Base-by-base conservation (phyloP, 73 alveolate species). In the Urostyla sp. region DNA sequence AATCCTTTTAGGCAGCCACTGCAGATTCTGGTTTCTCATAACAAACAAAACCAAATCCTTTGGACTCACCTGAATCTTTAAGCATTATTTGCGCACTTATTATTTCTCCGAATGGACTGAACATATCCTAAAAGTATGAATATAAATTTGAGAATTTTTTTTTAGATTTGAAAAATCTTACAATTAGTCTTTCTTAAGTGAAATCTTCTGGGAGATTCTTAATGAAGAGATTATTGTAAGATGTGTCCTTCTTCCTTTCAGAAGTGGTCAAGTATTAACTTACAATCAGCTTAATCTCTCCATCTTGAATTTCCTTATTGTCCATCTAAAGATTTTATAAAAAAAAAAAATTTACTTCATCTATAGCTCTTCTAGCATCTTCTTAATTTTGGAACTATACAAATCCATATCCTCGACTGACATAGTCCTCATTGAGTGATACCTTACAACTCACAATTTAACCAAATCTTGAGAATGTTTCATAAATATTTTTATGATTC, bases 31-130 rank as follows among this genome's bases (percentile, higher is more conserved):
- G 80, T n/a, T 93, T 83, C 38, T 74, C 81, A 75, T 87, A 93
- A 73, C 98, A 93, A 27, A 90, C 98, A 74, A 93, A 93, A 32
- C 98, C 98, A 67, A 93, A 93, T 48, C 95, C 95, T 72, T 77
- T 80, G 11, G 94, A 84, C 55, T 74, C 91, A 1, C 95, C 95
- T 37, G 74, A 86, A 56, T 90, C 96, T 58, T 93, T 91, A 30
- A 67, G 80, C 91, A 87, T 84, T 54, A 93, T 82, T 52, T 79
- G 60, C 27, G 95, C 98, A 72, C 93, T 81, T 24, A 72, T 82
- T 40, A 93, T 89, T 82, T 93, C 88, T 13, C 96, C 98, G 76
- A 75, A 90, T 43, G 73, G 72, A 16, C 40, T 38, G 66, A 93
- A 93, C 40, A 83, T 75, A 11, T 67, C 84, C 53, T 53, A 63